Percentiles rank a stretch among this genome's conserved stretches.
Conservation (phyloP, 352 stramenopile species). For the Phytophthora idaei region DNA sequence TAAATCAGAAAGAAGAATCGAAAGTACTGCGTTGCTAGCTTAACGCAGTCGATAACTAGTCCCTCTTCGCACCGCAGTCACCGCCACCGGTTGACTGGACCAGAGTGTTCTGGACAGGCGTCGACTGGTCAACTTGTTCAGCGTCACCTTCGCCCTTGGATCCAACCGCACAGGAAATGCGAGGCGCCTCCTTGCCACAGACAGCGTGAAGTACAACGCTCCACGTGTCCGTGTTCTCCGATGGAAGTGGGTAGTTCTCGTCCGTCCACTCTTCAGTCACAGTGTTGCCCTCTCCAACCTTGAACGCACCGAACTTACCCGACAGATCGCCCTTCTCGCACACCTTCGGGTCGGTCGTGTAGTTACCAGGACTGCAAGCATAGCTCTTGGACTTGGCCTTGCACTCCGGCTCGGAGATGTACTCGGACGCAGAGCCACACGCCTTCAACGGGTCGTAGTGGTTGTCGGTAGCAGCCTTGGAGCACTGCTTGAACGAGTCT, state of each 20-base stretch:
- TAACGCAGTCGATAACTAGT: neutral
- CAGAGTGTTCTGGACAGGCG: constrained; percentile 4
- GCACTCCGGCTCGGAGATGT: constrained; percentile 33
- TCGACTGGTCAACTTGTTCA: constrained; percentile 8
- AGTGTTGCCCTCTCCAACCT: constrained; percentile 26
- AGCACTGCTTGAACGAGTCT: constrained; percentile 49
- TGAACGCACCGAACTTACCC: constrained; percentile 58
- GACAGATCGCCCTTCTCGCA: constrained; percentile 68
- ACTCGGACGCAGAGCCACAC: constrained; percentile 57
- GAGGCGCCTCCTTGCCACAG: constrained; percentile 48
- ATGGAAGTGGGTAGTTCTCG: constrained; percentile 45
- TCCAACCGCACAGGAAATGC: constrained; percentile 52
- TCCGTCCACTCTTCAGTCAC: constrained; percentile 47
- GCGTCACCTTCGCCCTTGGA: constrained; percentile 5
- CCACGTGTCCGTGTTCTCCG: constrained; percentile 52
- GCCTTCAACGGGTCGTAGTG: constrained; percentile 60
- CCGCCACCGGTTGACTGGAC: constrained; percentile 7
- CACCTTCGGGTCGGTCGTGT: constrained; percentile 38
- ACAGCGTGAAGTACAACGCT: constrained; percentile 74
- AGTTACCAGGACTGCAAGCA: constrained; percentile 46
- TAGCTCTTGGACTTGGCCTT: constrained; percentile 43
- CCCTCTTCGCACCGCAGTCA: constrained; percentile 6
- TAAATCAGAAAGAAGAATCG: neutral
- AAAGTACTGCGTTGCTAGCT: neutral
- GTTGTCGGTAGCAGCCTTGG: constrained; percentile 46